A percentile compares a stretch with the other conserved stretches of the same genome.
Conservation (phyloP, 2,329 filamentous ascomycete species). For the Paracorniculantispora psalliotae region DNA sequence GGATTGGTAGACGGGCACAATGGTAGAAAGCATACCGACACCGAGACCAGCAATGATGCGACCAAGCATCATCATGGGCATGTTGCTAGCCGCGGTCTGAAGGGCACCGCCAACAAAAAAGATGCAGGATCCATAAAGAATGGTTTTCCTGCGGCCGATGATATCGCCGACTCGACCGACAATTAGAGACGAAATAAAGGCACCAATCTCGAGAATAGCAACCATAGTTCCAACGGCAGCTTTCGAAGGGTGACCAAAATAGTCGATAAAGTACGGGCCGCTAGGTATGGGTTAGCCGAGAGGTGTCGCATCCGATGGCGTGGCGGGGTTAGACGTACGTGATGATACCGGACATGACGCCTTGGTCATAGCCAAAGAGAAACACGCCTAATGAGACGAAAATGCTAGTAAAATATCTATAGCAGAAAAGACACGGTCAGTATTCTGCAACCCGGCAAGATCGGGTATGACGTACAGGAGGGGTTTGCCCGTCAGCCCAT, state of each 20-base stretch:
- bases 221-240: slow-evolving; percentile 96
- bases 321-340: slow-evolving; percentile 43
- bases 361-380: slow-evolving; percentile 84
- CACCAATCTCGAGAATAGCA: slow-evolving; percentile 90
- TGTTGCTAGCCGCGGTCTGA: slow-evolving; percentile 74
- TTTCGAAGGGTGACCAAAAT: slow-evolving; percentile 82
- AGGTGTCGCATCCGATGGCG: neutral
- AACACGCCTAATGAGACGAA: slow-evolving; percentile 85
- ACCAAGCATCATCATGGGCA: slow-evolving; percentile 84
- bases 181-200: slow-evolving; percentile 80
- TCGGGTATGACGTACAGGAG: slow-evolving; percentile 60
- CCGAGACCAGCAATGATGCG: slow-evolving; percentile 81
- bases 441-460: slow-evolving; percentile 20
- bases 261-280: slow-evolving; percentile 81
- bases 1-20: slow-evolving; percentile 89
- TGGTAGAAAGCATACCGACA: slow-evolving; percentile 84
- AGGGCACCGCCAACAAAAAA: slow-evolving; percentile 81
- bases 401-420: slow-evolving; percentile 89
- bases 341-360: slow-evolving; percentile 75
- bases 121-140: slow-evolving; percentile 86
- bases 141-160: slow-evolving; percentile 82
- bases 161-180: slow-evolving; percentile 89
- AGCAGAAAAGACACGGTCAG: slow-evolving; percentile 16
- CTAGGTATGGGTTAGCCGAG: slow-evolving; percentile 41
- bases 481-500: slow-evolving; percentile 93